These are phyloP conservation scores for Eudorina sp. DNA, from an alignment of 139 green algal genomes.

Conservation along the genomic window DNA sequence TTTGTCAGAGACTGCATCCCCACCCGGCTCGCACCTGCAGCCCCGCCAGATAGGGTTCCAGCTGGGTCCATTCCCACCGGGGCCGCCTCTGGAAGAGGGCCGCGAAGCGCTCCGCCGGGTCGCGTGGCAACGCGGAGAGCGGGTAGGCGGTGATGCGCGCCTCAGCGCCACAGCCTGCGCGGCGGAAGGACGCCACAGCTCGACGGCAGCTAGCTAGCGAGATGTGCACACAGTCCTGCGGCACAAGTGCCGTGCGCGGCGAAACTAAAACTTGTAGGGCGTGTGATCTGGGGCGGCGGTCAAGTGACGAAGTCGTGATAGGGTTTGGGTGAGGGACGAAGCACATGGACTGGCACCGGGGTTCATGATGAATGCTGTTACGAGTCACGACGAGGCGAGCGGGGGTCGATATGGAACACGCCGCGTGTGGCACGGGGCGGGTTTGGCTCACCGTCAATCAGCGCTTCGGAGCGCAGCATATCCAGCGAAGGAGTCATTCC, in stretches of 20 bases:
- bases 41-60: conserved; percentile 73
- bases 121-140: conserved; percentile 56
- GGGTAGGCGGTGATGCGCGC: conserved; percentile 59
- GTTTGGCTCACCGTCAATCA: conserved; percentile 49
- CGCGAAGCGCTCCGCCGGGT: conserved; percentile 67
- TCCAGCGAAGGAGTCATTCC: conserved; percentile 54
- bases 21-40: conserved; percentile 54
- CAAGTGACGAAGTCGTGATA: background rate
- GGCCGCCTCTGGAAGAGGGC: conserved; percentile 68
- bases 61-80: conserved; percentile 65
- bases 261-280: background rate
- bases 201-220: background rate
- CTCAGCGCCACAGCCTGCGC: conserved; percentile 26
- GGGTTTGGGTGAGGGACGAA: background rate
- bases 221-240: background rate
- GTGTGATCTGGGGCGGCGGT: background rate
- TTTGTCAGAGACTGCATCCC: background rate
- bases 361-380: too few relatives aligned
- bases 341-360: too few relatives aligned
- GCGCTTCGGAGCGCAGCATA: conserved; percentile 64
- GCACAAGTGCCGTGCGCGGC: background rate
- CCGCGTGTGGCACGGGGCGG: too few relatives aligned
- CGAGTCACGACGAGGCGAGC: too few relatives aligned
- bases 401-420: too few relatives aligned
- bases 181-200: background rate